Base-by-base conservation (phyloP, 495 filamentous ascomycete genomes). In the Penicillium coprophilum region DNA sequence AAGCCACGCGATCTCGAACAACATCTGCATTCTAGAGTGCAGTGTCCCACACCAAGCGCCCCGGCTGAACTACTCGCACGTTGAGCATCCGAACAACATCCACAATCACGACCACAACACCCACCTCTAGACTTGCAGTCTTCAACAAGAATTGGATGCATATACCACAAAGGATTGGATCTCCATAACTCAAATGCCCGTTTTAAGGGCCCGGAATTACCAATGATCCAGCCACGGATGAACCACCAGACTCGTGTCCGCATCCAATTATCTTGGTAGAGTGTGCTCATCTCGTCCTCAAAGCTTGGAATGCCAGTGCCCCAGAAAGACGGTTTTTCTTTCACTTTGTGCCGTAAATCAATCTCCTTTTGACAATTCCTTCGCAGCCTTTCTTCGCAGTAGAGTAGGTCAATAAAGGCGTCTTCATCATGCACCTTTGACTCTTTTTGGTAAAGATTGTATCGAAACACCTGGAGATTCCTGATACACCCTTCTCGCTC, bases 21-120 rank as follows among this genome's bases (percentile, higher is more conserved):
- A 31, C 39, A 54, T 54, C 51, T 28, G 19, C 27, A 54, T 46
- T 54, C 32, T 31, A 54, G 27, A 31, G 51, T 54, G 39, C 51
- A 54, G 32, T 54, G 51, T 54, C 51, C 51, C 27, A 31, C 51
- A 34, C 51, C 51, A 20, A 54, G 40, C 40, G 32, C 51, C 51
- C 51, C 51, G 24, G 40, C 51, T 45, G 51, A 54, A 54, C 27
- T 54, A 31, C 38, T 54, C 21, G 51, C 40, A 54, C 51, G 51
- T 46, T 54, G 39, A 46, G n/a, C 23, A 54, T 54, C 51, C 46
- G 38, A 28, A 54, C 51, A 54, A 46, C 51, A 54, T 54, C 51
- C 51, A 54, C 51, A 54, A 54, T 54, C 51, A 54, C 51, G 41
- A 46, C 51, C 51, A 54, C 51, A 54, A 24, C 51, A 54, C 21